Evolutionary conservation across 202 grass and related monocot genomes (phyloP), one percentile per base, ranked within the genome.

Genomic region (Bolboschoenoplectus hybrid): DNA sequence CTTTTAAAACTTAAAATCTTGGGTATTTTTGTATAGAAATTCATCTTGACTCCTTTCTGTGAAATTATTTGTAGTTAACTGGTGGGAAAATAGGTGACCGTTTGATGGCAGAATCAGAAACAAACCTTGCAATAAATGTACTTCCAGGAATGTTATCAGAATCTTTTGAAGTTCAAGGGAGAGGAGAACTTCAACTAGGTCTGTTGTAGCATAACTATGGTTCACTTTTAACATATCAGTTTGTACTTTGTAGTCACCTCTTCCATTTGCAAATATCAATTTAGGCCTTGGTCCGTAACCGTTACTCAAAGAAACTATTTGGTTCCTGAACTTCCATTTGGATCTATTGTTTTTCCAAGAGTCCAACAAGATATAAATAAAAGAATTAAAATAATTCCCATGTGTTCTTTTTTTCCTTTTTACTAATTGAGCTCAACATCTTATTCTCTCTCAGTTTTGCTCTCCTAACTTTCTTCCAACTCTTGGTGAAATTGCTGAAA

Each of bases 91-190:
- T 98, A 56, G 96, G 96, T 81, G 93, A 89, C 72, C 93, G 96
- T 82, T 79, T 98, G 50, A 90, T 83, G 84, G 90, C 93, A 88
- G 96, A 98, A 78, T 88, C 96, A 63, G 96, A 98, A 89, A 98
- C 96, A 60, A 98, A 98, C 85, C 86, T 98, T 80, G 96, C 96
- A 90, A 96, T 98, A 82, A 98, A 94, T 94, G 96, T 98, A 92
- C 96, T 95, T 90, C 96, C 96, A 85, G 96, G 93, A 82, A 91
- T 85, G 77, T 84, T 98, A 84, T 94, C 96, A 89, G 96, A 98
- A 89, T 96, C 96, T 82, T 98, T 87, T 91, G 96, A 98, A 96
- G 96, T 98, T 93, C 96, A 96, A 91, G 96, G 96, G 87, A 96
- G 96, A 86, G 96, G 96, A 61, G 96, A 98, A 73, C 96, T 98